Conservation (phyloP, 495 filamentous ascomycete species). For the Penicillium salamii region DNA sequence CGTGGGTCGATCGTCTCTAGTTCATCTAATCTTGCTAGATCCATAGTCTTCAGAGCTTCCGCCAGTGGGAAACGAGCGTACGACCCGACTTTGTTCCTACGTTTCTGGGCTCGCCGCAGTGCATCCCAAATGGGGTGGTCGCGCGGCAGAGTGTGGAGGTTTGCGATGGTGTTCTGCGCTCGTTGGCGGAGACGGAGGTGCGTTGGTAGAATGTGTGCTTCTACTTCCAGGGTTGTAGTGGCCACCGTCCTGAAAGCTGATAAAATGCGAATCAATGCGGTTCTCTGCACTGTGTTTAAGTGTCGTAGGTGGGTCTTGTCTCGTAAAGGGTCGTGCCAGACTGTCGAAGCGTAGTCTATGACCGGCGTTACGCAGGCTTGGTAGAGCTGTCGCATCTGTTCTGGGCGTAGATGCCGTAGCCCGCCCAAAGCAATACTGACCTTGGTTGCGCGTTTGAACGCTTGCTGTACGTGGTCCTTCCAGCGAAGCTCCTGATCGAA, state of each 20-base stretch:
- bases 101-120: constrained; percentile 8
- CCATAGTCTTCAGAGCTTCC: constrained; percentile 15
- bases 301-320: too few species aligned
- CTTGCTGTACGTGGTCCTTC: constrained; percentile 20
- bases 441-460: constrained; percentile 18
- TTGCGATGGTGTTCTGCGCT: not conserved
- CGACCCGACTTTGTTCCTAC: constrained; percentile 10
- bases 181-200: not conserved
- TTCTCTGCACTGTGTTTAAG: not conserved
- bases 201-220: not conserved
- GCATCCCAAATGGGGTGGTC: constrained; percentile 6
- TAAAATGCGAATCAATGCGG: not conserved
- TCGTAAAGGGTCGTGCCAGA: too few species aligned
- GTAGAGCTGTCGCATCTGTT: constrained; percentile 23
- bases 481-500: constrained; percentile 20
- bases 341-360: constrained; percentile 14
- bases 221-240: not conserved
- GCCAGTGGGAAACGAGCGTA: constrained; percentile 14
- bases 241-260: not conserved
- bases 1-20: constrained; percentile 22
- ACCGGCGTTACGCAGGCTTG: constrained; percentile 19
- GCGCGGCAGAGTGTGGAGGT: not conserved
- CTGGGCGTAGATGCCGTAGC: constrained; percentile 17
- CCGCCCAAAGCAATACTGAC: constrained; percentile 14
- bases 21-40: constrained; percentile 7